Base-by-base conservation (phyloP, 371 early-diverging fungal species). In the Mucor circinelloides region DNA sequence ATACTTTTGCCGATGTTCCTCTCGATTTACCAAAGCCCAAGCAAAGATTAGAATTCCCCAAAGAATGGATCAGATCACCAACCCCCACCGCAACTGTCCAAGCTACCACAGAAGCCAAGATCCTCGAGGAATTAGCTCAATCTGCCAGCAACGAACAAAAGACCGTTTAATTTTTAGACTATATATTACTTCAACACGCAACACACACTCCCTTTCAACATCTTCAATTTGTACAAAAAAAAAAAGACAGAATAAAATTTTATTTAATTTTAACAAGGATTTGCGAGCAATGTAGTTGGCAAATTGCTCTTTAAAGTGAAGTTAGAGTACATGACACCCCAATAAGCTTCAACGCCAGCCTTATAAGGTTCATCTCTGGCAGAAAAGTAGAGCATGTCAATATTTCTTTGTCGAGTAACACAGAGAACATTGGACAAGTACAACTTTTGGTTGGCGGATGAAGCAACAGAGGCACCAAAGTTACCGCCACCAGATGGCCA, bases 291-390 rank as follows among this genome's bases (percentile, higher is more conserved):
- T 17, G 58, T 48, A 13, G 50, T 48, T 13, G 60, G 19, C 3
- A 66, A 17, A 13, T 36, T 25, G 9, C 28, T 17, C 44, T 80
- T 80, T 34, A 74, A 57, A 2, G 67, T 71, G 17, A 64, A 52
- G 31, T 78, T 58, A 15, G 67, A 30, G 40, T 76, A 66, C 63
- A 82, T 63, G 21, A 89, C 63, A 34, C 90, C 90, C 83, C 85
- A 90, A 55, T 81, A 70, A 36, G 82, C 73, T 69, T 90, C 89
- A 12, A 87, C 89, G 23, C 81, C 83, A 27, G 69, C 66, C 36
- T 78, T 85, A 71, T 88, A 89, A 10, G 83, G 80, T 50, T 89
- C 88, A 72, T 90, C 90, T 40, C 83, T 76, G 13, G 86, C 88
- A 60, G 81, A 77, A 70, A 89, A 90, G 78, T 84, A 90, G 21